A percentile compares a stretch with the other conserved stretches of the same genome.
Evolutionary conservation across 164 flowering plant genomes (phyloP).

Genomic region (Aristolochia californica): DNA sequence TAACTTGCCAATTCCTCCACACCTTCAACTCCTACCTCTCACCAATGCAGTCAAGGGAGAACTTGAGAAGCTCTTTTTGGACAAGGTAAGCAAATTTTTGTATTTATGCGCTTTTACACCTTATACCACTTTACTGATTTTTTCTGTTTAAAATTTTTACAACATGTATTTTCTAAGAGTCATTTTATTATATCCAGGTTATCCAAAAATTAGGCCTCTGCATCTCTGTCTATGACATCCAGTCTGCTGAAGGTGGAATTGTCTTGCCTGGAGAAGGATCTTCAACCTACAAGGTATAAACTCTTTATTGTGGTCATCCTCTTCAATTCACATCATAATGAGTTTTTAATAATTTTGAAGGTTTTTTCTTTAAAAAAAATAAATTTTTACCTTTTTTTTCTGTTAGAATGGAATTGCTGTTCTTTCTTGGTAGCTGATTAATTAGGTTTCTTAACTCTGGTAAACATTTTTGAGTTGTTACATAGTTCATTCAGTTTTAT

Average conservation of each 20-base stretch:
- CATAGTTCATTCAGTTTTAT: no score
- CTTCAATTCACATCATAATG: no score
- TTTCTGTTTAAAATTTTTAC: neutral
- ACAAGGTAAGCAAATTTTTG: conserved; percentile 37
- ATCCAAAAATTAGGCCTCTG: conserved; percentile 62
- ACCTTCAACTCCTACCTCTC: conserved; percentile 45
- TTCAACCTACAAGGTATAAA: conserved; percentile 49
- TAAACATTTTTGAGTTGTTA: no score
- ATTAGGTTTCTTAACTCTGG: no score
- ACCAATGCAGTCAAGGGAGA: conserved; percentile 40
- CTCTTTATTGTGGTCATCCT: no score
- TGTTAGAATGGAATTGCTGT: no score
- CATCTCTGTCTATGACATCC: conserved; percentile 55
- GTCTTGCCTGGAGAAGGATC: conserved; percentile 63
- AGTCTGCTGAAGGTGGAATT: conserved; percentile 50
- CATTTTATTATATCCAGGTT: conserved; percentile 29
- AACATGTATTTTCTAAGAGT: neutral
- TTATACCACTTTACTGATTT: neutral
- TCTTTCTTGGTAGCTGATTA: no score
- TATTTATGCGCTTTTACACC: conserved; percentile 3
- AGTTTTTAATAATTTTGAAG: no score
- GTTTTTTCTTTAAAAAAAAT: no score
- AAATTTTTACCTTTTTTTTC: no score
- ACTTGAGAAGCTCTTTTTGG: conserved; percentile 53
- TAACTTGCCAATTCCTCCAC: conserved; percentile 52